These are phyloP conservation scores for Gymnopus androsaceus DNA, from an alignment of 1,284 basidiomycete genomes.

Conservation along the genomic window DNA sequence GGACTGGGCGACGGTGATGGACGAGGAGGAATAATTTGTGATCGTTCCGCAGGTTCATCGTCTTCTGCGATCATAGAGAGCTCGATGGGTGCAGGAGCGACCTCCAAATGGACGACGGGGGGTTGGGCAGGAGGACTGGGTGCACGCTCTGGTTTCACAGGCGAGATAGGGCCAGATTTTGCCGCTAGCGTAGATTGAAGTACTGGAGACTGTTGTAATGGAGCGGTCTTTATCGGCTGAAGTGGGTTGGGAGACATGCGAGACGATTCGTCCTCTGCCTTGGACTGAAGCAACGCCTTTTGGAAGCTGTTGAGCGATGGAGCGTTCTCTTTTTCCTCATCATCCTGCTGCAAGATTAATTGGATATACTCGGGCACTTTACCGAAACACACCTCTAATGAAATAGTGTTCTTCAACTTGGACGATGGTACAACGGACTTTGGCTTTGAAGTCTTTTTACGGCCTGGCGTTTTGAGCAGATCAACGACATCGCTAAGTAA, in stretches of 20 bases:
- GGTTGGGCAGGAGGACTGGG: not conserved
- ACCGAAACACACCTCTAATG: conserved; percentile 46
- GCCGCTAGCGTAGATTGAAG: not conserved
- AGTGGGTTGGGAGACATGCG: not conserved
- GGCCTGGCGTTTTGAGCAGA: conserved; percentile 80
- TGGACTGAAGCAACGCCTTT: conserved; percentile 46
- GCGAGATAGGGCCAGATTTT: not conserved
- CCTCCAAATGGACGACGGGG: not conserved
- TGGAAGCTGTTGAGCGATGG: conserved; percentile 53
- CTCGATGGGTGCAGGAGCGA: conserved; percentile 27
- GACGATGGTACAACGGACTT: conserved; percentile 39
- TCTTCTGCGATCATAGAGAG: conserved; percentile 74
- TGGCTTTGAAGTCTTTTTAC: conserved; percentile 59
- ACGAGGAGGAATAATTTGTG: conserved; percentile 21
- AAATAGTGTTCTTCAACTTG: conserved; percentile 45
- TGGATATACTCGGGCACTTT: not conserved
- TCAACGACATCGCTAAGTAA: conserved; percentile 65
- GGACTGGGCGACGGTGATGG: not conserved
- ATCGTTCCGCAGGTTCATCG: conserved; percentile 56
- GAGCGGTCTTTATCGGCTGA: not conserved
- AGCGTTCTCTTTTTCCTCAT: conserved; percentile 41
- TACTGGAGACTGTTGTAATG: not conserved
- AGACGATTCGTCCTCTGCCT: conserved; percentile 23
- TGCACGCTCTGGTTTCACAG: not conserved
- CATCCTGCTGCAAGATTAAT: conserved; percentile 29